Percentiles rank a stretch among this genome's conserved stretches.
These are phyloP conservation scores for Phytophthora pinifolia DNA, from an alignment of 352 stramenopile genomes.

Conservation along the genomic window DNA sequence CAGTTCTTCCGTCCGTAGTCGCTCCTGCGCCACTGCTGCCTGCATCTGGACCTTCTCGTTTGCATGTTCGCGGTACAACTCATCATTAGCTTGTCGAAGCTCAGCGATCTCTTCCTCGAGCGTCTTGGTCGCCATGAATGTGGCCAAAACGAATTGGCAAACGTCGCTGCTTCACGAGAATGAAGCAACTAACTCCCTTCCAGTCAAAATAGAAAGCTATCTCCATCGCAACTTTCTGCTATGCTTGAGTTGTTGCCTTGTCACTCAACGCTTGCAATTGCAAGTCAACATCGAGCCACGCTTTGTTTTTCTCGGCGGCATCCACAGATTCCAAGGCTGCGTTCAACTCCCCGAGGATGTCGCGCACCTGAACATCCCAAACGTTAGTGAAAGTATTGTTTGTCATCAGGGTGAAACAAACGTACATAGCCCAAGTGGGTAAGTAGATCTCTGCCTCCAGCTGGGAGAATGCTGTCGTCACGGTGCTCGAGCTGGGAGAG, in stretches of 20 bases:
- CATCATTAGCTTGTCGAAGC: conserved; percentile 57
- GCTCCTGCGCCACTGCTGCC: conserved; percentile 67
- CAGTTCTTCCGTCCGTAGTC: conserved; percentile 43
- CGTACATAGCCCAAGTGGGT: conserved; percentile 32
- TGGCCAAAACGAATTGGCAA: background rate
- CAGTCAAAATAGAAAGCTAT: conserved; percentile 32
- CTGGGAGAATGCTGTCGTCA: background rate
- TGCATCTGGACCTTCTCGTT: conserved; percentile 84
- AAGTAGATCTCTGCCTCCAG: conserved; percentile 14
- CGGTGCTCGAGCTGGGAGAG: conserved; percentile 6
- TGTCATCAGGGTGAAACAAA: conserved; percentile 4
- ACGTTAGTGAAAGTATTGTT: background rate
- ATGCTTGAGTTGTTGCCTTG: background rate
- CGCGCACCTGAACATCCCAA: conserved; percentile 22
- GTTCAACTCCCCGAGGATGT: conserved; percentile 38
- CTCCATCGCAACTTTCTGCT: background rate
- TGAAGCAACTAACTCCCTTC: background rate
- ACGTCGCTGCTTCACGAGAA: conserved; percentile 2
- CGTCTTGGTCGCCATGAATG: conserved; percentile 25
- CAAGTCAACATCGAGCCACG: conserved; percentile 27
- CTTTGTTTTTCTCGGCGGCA: conserved; percentile 10
- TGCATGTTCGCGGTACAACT: conserved; percentile 61
- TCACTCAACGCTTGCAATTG: conserved; percentile 19
- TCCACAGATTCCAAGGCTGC: conserved; percentile 20
- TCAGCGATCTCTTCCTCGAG: conserved; percentile 56